Base-by-base conservation (phyloP, 106 monocot species). In the Dioscorea zingiberensis region DNA sequence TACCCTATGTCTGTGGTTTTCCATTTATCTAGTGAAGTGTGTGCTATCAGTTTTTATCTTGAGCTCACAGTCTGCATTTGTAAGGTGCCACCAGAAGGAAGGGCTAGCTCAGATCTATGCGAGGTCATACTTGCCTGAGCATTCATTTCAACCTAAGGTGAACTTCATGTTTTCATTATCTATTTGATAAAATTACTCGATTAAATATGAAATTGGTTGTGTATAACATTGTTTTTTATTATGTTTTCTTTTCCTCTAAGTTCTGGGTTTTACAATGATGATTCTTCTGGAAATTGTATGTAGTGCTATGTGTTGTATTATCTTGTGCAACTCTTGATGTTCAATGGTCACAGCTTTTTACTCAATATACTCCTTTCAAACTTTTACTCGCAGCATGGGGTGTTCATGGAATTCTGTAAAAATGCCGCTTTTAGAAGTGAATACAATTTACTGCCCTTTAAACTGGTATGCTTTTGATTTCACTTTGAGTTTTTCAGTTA, bases 81-180 rank as follows among this genome's bases (percentile, higher is more conserved):
- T 63, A 78, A 80, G 78, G 64, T 84, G 46, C 62, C 55, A 62
- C 54, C 85, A 97, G 95, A 76, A 76, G 58, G 79, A 91, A 71
- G 95, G 95, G 70, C 62, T 92, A 66, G 85, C 67, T n/a, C 91
- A n/a, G 57, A 69, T 59, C 14, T 97, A 88, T 71, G 82, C 85
- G 57, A 66, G 64, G 63, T 64, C 72, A 27, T 60, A 19, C 55
- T 72, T 97, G 73, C 76, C 72, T 69, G 54, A 79, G 66, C 54
- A 66, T 60, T 59, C 67, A 59, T 75, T 73, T 72, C 70, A 79
- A 48, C 14, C 64, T 62, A 77, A 75, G 81, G 94, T 88, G 64
- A 80, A 38, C 64, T 63, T 13, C 4, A 47, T 51, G 45, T 14
- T 44, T 29, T 66, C 21, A 59, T 15, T 72, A 27, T 13, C 48